Conservation (phyloP, 371 early-diverging fungal genomes). For the Mortierella polycephala region DNA sequence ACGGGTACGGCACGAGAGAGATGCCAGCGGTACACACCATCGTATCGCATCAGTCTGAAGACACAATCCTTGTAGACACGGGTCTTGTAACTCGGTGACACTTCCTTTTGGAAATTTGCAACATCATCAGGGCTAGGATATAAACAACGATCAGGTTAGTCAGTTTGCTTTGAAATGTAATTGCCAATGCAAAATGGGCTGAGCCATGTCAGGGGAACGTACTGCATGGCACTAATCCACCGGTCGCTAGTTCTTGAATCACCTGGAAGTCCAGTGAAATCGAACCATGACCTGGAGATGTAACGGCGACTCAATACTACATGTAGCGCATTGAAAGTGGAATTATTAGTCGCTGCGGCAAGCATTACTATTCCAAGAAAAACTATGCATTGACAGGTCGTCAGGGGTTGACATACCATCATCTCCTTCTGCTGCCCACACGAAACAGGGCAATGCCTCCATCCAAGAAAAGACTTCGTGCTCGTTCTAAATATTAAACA, state of each 20-base stretch:
- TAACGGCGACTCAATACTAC: slow-evolving; percentile 46
- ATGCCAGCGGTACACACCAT: slow-evolving; percentile 53
- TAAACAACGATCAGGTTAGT: too few relatives aligned
- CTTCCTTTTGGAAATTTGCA: slow-evolving; percentile 43
- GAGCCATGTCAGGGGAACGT: slow-evolving; percentile 8
- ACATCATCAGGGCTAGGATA: slow-evolving; percentile 45
- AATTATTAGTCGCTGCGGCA: background rate
- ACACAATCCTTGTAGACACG: slow-evolving; percentile 50
- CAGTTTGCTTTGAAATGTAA: too few relatives aligned
- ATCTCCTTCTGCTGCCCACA: slow-evolving; percentile 49
- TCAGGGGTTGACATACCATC: slow-evolving; percentile 16
- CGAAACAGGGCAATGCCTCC: slow-evolving; percentile 52
- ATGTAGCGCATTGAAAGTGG: background rate
- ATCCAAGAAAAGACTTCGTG: slow-evolving; percentile 50
- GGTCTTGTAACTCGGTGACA: slow-evolving; percentile 48
- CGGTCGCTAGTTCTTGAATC: slow-evolving; percentile 38
- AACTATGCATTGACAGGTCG: background rate
- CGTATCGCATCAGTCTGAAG: slow-evolving; percentile 50
- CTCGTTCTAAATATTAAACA: slow-evolving; percentile 24
- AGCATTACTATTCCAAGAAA: background rate
- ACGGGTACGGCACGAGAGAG: slow-evolving; percentile 44
- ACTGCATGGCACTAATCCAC: slow-evolving; percentile 55
- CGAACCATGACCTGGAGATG: slow-evolving; percentile 51
- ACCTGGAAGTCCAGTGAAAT: slow-evolving; percentile 46
- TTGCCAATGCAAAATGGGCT: background rate